A percentile compares a stretch with the other conserved stretches of the same genome.
These are phyloP conservation scores for Pleurotus sapidus DNA, from an alignment of 768 basidiomycete species.

Conservation along the genomic window DNA sequence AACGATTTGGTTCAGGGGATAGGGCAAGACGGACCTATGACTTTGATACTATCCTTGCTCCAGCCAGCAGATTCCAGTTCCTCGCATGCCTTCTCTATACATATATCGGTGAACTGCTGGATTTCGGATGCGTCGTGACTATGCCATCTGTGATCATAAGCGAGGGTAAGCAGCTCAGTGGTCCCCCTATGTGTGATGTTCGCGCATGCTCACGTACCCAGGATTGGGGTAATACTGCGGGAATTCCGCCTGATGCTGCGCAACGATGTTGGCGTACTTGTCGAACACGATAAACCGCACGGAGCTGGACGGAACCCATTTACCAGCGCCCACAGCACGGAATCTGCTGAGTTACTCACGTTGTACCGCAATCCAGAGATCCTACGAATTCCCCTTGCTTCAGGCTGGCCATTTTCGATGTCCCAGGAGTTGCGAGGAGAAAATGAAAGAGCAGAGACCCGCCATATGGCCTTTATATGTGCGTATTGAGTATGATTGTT, in stretches of 20 bases:
- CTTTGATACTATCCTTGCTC: constrained; percentile 79
- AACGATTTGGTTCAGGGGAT: constrained; percentile 9
- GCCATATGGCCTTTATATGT: no score
- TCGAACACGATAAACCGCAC: constrained; percentile 93
- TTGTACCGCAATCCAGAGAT: constrained; percentile 92
- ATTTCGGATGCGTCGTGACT: constrained; percentile 91
- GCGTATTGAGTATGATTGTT: no score
- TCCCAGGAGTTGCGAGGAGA: no score
- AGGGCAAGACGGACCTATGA: constrained; percentile 61
- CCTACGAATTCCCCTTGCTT: constrained; percentile 84
- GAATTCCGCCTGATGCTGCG: constrained; percentile 90
- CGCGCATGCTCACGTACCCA: constrained; percentile 43
- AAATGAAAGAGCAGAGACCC: no score
- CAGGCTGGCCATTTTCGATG: constrained; percentile 21
- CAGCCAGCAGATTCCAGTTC: constrained; percentile 75
- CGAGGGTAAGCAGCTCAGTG: neutral
- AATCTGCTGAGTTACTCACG: constrained; percentile 50
- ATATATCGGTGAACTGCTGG: constrained; percentile 66
- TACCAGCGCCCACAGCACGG: neutral
- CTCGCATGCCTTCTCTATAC: constrained; percentile 71
- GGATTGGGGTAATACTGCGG: constrained; percentile 91
- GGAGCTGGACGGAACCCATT: constrained; percentile 46
- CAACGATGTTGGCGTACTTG: constrained; percentile 81
- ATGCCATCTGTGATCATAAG: constrained; percentile 69
- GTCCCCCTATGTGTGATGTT: neutral